Evolutionary conservation across 768 basidiomycete genomes (phyloP), one percentile per base, ranked within the genome.

Genomic region (Hygrophoropsis aurantiaca): DNA sequence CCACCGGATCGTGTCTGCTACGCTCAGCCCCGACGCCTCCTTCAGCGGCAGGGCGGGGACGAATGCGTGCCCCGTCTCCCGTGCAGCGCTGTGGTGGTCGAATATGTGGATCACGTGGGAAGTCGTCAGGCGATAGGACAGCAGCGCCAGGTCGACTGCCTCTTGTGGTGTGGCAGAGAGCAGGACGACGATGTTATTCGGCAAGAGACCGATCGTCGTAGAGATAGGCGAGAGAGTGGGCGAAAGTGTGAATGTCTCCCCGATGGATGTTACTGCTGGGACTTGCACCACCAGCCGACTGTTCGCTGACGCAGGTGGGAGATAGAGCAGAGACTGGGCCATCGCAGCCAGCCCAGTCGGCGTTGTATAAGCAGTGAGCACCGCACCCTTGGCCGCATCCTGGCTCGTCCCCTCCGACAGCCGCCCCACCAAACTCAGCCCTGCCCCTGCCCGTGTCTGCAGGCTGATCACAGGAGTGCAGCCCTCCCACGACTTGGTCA

Each of bases 51-150:
- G 56, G 2, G 75, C 45, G 8, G 74, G 73, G 21, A 66, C 56
- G 30, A 82, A 66, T 26, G 73, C 58, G 44, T 83, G 78, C 2
- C 87, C 82, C 26, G 80, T 70, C 68, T 98, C 93, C 20, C 95
- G 84, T 26, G 84, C 74, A 25, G 83, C 75, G 51, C 82, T 81
- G 59, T 89, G 77, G 56, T 95, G 90, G 66, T 98, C 94, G 60
- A 98, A 94, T 34, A 97, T 70, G 64, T 97, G 93, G 46, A 94
- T 77, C 47, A 90, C 83, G 65, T 95, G 90, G 34, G 71, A 77
- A 16, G 70, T 63, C 13, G 75, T 74, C 41, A 88, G 66, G 49
- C 74, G 75, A 72, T 94, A 94, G n/a, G 91, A 75, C 40, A 91
- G 74, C 21, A 79, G 58, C 3, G 93, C 80, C 46, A 92, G 79